Evolutionary conservation across 2,329 filamentous ascomycete species (phyloP), one percentile per base, ranked within the genome.

Genomic region (Pleomassaria siparia): DNA sequence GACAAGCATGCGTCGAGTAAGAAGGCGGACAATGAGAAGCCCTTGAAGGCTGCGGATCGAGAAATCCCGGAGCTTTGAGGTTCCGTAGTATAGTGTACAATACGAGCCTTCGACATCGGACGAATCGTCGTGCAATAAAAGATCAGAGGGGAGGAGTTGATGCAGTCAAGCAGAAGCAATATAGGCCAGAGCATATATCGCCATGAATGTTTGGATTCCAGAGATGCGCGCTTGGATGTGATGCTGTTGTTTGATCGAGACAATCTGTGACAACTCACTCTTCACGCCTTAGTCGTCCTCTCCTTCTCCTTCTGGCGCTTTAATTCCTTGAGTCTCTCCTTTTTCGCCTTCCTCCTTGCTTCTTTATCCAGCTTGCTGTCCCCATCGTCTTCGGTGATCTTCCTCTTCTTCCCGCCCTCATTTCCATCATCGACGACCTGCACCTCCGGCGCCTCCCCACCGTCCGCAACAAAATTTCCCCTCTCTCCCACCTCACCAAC

Each of bases 31-130:
- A 76, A 75, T 50, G 74, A 82, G 43, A 80, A 80, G 64, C 81
- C 84, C 25, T 79, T 84, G 53, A 88, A 86, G 73, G 84, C 88
- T 40, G 83, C 82, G 33, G 90, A 90, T 47, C 82, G 89, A 53
- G 90, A n/a, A n/a, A n/a, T n/a, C n/a, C n/a, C n/a, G n/a, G n/a
- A 95, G 74, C 71, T 92, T 72, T 91, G 80, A 73, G 30, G 18
- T 16, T 4, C 12, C 13, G 20, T 7, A 12, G 42, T 35, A n/a
- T 46, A 32, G 35, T 21, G 24, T 15, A 35, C 25, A 32, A 21
- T 18, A 16, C 37, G 13, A 18, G 36, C 11, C 25, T n/a, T n/a
- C 20, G 18, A 25, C 9, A 21, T 13, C 21, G 21, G 36, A 25
- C 21, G n/a, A 11, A 18, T 11, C 9, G 20, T 13, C 5, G 36